A percentile compares a stretch with the other conserved stretches of the same genome.
These are phyloP conservation scores for Starmerella apicola DNA, from an alignment of 805 yeast species.

Conservation along the genomic window DNA sequence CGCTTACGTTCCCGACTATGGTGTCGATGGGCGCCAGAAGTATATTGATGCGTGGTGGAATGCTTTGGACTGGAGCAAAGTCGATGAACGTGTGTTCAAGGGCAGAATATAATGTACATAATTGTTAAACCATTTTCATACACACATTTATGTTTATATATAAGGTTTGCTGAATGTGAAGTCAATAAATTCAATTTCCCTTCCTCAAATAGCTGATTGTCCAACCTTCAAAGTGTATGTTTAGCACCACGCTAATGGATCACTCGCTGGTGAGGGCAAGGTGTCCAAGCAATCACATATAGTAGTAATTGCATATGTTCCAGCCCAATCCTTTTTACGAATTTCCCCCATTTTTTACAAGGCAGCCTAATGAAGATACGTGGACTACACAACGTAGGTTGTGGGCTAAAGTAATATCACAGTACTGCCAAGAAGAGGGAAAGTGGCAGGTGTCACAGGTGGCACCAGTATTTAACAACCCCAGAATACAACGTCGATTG, in stretches of 20 bases:
- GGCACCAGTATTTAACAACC: conserved; percentile 25
- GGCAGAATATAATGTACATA: conserved; percentile 16
- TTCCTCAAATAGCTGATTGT: too few species aligned
- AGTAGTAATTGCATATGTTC: conserved; percentile 7
- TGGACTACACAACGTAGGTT: conserved; percentile 63
- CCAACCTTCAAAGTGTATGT: too few species aligned
- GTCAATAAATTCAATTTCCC: too few species aligned
- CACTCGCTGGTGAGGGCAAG: too few species aligned
- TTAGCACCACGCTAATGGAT: too few species aligned
- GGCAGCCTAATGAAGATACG: conserved; percentile 73
- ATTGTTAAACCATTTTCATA: neutral
- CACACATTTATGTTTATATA: neutral
- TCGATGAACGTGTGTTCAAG: conserved; percentile 19
- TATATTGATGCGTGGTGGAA: conserved; percentile 68
- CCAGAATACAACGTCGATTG: conserved; percentile 31
- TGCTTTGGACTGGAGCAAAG: conserved; percentile 65
- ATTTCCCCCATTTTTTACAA: conserved; percentile 87
- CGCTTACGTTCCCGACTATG: conserved; percentile 77
- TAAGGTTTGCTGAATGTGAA: too few species aligned
- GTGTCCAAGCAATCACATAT: too few species aligned
- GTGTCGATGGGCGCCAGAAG: conserved; percentile 55
- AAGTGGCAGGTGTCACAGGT: conserved; percentile 39
- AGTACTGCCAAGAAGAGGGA: conserved; percentile 44
- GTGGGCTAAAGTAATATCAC: conserved; percentile 58
- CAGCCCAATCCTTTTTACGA: conserved; percentile 39